phyloP scores from a whole-genome alignment of 2,329 filamentous ascomycete genomes.

The Dactylellina drechsleri region DNA sequence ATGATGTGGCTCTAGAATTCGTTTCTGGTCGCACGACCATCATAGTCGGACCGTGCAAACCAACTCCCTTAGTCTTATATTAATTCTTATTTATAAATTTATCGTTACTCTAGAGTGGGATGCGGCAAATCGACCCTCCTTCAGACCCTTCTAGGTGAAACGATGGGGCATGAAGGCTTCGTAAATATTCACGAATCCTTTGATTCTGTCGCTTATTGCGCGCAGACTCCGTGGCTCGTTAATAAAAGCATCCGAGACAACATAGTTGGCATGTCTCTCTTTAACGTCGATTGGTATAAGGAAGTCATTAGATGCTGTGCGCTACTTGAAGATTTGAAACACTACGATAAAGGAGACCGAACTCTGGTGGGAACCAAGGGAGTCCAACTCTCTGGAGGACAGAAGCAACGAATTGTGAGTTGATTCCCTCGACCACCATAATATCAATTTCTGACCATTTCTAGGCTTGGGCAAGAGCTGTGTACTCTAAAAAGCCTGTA shows the following conservation, averaged over 20 bases:
- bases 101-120: conserved; percentile 60
- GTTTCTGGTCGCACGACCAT: conserved; percentile 22
- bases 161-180: conserved; percentile 57
- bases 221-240: conserved; percentile 61
- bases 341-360: conserved; percentile 59
- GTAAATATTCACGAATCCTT: conserved; percentile 59
- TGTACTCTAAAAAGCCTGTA: conserved; percentile 55
- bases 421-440: conserved; percentile 31
- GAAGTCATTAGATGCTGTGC: conserved; percentile 61
- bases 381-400: conserved; percentile 65
- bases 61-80: too few relatives aligned
- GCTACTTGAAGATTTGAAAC: conserved; percentile 60
- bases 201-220: conserved; percentile 61
- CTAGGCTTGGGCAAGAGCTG: conserved; percentile 40
- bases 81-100: not conserved
- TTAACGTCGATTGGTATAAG: conserved; percentile 60
- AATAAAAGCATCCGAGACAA: conserved; percentile 62
- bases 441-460: conserved; percentile 55
- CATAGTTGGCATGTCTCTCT: conserved; percentile 61
- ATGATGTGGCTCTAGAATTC: conserved; percentile 36
- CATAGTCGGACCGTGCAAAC: conserved; percentile 26
- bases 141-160: conserved; percentile 62
- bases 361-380: conserved; percentile 63
- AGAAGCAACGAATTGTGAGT: conserved; percentile 63
- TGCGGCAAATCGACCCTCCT: conserved; percentile 64